These are phyloP conservation scores for Cryptococcus maquisensis DNA, from an alignment of 1,284 basidiomycete species.

Conservation along the genomic window DNA sequence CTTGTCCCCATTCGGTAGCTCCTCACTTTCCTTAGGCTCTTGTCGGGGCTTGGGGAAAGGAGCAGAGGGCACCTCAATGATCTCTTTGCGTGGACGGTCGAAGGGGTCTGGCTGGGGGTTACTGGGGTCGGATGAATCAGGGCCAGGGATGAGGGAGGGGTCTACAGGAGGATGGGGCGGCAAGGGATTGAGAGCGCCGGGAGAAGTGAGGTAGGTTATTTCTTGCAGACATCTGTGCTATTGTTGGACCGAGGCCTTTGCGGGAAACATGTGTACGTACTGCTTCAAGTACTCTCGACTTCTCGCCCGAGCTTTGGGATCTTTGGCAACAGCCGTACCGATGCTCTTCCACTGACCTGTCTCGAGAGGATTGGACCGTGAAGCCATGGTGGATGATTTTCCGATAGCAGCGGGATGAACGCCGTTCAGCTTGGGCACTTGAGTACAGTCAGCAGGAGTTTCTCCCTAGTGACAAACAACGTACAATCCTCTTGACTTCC, in stretches of 20 bases:
- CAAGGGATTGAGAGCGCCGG: slow-evolving; percentile 93
- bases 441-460: not conserved
- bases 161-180: slow-evolving; percentile 64
- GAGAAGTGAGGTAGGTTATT: slow-evolving; percentile 93
- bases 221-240: slow-evolving; percentile 83
- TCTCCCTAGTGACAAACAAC: not conserved
- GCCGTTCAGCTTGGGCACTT: slow-evolving; percentile 27
- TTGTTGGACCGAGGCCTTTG: not conserved
- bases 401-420: slow-evolving; percentile 22
- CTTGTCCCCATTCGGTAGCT: not conserved
- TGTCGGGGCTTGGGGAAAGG: slow-evolving; percentile 1
- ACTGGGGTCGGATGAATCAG: not conserved
- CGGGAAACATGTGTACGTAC: slow-evolving; percentile 51
- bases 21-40: not conserved
- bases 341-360: slow-evolving; percentile 60
- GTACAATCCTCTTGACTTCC: slow-evolving; percentile 35
- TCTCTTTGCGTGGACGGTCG: slow-evolving; percentile 39
- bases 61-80: slow-evolving; percentile 34
- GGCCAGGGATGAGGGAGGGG: slow-evolving; percentile 1
- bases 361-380: slow-evolving; percentile 19
- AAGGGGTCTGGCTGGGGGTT: slow-evolving; percentile 6
- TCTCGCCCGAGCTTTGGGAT: slow-evolving; percentile 88
- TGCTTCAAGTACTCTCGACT: slow-evolving; percentile 98
- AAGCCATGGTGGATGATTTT: slow-evolving; percentile 19
- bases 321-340: slow-evolving; percentile 59